Base-by-base conservation (phyloP, 2,329 filamentous ascomycete genomes). In the Phialemoniopsis sp. region DNA sequence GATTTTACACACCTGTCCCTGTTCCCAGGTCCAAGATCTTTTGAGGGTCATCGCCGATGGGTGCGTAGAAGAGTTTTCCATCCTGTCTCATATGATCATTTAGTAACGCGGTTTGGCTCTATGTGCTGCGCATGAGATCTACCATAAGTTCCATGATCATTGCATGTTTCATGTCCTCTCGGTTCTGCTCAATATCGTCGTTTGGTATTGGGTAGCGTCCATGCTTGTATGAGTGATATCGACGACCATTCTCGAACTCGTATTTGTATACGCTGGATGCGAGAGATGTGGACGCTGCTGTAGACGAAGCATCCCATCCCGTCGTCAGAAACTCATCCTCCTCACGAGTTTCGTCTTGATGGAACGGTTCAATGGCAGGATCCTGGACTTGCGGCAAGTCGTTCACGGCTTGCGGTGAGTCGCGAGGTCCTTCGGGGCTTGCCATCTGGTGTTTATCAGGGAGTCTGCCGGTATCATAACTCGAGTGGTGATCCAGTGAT, bases 141-240 rank as follows among this genome's bases (percentile, higher is more conserved):
- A 35, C 31, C 18, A 51, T 49, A 8, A 55, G 33, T 38, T 68
- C 51, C 4, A 56, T 52, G 38, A 67, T 60, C 29, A 47, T 30
- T 1, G 45, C 45, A 42, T 62, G 59, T 37, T 54, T 53, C 39
- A 60, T 43, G 32, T 60, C 57, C 29, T 60, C 47, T 18, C 57
- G 51, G 14, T 57, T 54, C 43, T 58, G 55, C 40, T 60, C 57
- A 3, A 44, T 12, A 16, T 53, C 49, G 39, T 54, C 53, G 33
- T 54, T 55, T 9, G 52, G 52, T 17, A 55, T 48, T 26, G 48
- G 48, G 34, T 52, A 54, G 17, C 44, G 42, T 13, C 51, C 52
- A 32, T 53, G 47, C n/a, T 46, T 50, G 30, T 54, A 56, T 12
- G 43, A 42, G 39, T 57, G 55, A 31, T 56, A 56, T 19, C 53